Percentiles rank a stretch among this genome's conserved stretches.
phyloP scores from a whole-genome alignment of 495 filamentous ascomycete genomes.

The Talaromyces borbonicus region DNA sequence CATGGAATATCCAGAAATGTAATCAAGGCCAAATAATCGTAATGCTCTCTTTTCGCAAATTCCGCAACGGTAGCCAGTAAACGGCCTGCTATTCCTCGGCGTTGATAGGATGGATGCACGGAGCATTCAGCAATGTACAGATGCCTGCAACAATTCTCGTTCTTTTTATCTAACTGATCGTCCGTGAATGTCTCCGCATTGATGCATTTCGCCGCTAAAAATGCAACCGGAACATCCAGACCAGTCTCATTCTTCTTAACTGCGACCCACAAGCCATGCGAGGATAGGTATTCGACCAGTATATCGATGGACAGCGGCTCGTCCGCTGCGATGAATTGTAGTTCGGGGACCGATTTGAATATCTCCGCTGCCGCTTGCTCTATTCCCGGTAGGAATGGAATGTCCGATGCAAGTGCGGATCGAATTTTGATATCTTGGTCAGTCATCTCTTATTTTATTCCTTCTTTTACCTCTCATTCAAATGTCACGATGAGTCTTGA shows the following conservation, averaged over 20 bases:
- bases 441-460: no score
- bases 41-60: neutral
- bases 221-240: neutral
- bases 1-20: slow-evolving; percentile 5
- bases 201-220: slow-evolving; percentile 3
- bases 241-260: neutral
- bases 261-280: neutral
- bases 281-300: neutral
- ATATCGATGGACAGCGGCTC: neutral
- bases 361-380: slow-evolving; percentile 2
- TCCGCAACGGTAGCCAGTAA: neutral
- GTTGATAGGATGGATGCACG: slow-evolving; percentile 1
- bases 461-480: no score
- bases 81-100: neutral
- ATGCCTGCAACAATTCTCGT: neutral
- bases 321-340: slow-evolving; percentile 2
- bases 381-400: slow-evolving; percentile 2
- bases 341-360: slow-evolving; percentile 1
- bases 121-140: slow-evolving; percentile 6
- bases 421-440: neutral
- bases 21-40: neutral
- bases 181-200: neutral
- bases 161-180: neutral
- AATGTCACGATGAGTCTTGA: no score
- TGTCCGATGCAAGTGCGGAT: neutral